phyloP scores from a whole-genome alignment of 371 early-diverging fungal species.

The Mortierella sp. region DNA sequence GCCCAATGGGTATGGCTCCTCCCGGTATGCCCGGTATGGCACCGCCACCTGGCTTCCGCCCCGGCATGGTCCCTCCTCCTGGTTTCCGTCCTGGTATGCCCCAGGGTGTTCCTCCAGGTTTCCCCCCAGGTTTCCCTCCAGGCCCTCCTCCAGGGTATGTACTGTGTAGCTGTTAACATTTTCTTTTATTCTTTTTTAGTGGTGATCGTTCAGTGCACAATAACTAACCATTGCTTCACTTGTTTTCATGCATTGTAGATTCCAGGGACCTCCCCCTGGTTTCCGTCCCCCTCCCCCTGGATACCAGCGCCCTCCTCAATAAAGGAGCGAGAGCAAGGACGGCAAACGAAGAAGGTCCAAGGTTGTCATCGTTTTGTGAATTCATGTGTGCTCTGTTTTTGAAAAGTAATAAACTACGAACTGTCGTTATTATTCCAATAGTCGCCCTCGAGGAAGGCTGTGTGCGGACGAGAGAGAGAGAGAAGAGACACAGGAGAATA shows the following conservation, averaged over 20 bases:
- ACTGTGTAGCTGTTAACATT: slow-evolving; percentile 12
- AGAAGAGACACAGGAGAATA: too few species aligned
- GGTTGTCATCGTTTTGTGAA: slow-evolving; percentile 8
- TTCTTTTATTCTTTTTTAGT: slow-evolving; percentile 18
- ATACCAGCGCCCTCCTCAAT: slow-evolving; percentile 44
- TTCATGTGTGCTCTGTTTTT: slow-evolving; percentile 9
- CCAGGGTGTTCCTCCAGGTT: slow-evolving; percentile 16
- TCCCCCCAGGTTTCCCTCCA: slow-evolving; percentile 61
- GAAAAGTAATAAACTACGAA: slow-evolving; percentile 19
- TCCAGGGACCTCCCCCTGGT: slow-evolving; percentile 61
- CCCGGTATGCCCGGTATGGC: slow-evolving; percentile 61
- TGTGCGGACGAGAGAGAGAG: too few species aligned
- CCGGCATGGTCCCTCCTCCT: slow-evolving; percentile 64
- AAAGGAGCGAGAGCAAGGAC: slow-evolving; percentile 4
- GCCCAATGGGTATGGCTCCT: slow-evolving; percentile 20
- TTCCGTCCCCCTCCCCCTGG: slow-evolving; percentile 65
- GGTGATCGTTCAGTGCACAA: not conserved
- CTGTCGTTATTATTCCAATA: slow-evolving; percentile 18
- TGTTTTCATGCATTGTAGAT: slow-evolving; percentile 31
- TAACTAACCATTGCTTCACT: not conserved
- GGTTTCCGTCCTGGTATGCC: slow-evolving; percentile 45
- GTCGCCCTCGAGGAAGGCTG: not conserved
- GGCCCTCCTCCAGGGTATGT: slow-evolving; percentile 56
- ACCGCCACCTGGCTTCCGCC: slow-evolving; percentile 75
- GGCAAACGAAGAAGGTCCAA: not conserved